Conservation (phyloP, 345 rosid species). For the Camelina laxa region DNA sequence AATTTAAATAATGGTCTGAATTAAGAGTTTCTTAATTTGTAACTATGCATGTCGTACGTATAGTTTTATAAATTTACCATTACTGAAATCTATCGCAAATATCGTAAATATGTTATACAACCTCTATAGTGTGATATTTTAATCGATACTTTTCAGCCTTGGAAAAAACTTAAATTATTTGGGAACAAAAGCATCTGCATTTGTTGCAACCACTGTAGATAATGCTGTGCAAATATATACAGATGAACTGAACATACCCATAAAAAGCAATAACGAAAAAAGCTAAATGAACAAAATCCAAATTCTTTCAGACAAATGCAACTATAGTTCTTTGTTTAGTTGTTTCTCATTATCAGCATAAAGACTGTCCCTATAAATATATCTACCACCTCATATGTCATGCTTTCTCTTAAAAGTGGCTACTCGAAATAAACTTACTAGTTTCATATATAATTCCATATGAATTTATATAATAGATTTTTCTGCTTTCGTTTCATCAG, state of each 20-base stretch:
- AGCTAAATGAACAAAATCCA: constrained; percentile 41
- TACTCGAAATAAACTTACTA: not conserved
- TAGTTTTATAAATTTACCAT: not conserved
- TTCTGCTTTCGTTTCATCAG: constrained; percentile 27
- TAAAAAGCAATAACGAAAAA: constrained; percentile 32
- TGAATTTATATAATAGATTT: not conserved
- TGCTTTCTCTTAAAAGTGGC: constrained; percentile 27
- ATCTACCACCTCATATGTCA: constrained; percentile 31
- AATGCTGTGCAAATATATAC: constrained; percentile 16
- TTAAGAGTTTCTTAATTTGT: too few relatives aligned
- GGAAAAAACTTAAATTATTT: constrained; percentile 14
- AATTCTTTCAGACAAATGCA: constrained; percentile 35
- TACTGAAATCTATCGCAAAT: not conserved
- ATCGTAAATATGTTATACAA: not conserved
- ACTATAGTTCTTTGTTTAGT: constrained; percentile 37
- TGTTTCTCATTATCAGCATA: constrained; percentile 31
- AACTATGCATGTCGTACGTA: not conserved
- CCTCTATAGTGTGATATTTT: not conserved
- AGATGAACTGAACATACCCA: constrained; percentile 46
- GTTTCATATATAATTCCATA: not conserved
- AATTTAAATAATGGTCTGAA: not conserved
- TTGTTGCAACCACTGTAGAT: constrained; percentile 44
- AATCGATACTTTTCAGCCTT: constrained; percentile 14
- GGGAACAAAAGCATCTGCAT: constrained; percentile 43
- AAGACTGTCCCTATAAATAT: constrained; percentile 37